Evolutionary conservation across 257 asterid genomes (phyloP).

Genomic region (Nicotiana sylvestris): DNA sequence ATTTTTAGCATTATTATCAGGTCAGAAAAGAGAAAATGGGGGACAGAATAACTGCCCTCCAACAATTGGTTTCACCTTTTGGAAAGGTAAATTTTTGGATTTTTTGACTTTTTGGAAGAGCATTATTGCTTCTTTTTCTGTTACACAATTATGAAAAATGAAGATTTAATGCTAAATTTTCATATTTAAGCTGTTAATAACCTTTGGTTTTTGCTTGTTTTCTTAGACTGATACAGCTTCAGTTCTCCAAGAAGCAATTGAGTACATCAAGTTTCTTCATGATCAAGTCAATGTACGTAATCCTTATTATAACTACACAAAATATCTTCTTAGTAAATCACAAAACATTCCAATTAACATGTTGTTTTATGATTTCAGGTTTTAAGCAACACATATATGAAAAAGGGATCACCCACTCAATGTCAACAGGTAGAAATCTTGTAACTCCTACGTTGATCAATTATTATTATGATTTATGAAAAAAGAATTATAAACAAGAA

Average conservation of each 20-base stretch:
- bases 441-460: no score
- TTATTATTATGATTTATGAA: no score
- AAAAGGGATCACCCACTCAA: conserved; percentile 47
- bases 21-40: conserved; percentile 92
- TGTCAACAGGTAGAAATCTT: conserved; percentile 44
- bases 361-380: conserved; percentile 29
- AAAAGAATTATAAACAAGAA: no score
- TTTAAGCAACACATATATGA: conserved; percentile 56
- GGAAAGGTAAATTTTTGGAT: conserved; percentile 63
- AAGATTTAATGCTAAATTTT: background rate
- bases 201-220: background rate
- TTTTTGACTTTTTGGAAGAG: conserved; percentile 5
- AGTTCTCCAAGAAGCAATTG: conserved; percentile 25
- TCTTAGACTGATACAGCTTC: conserved; percentile 59
- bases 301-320: background rate
- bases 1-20: conserved; percentile 37
- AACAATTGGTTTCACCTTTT: conserved; percentile 94
- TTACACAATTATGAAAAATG: background rate
- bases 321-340: background rate
- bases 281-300: conserved; percentile 19
- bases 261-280: conserved; percentile 23
- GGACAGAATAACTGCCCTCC: conserved; percentile 94
- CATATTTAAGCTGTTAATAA: background rate
- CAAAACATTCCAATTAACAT: background rate
- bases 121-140: background rate